A percentile compares a stretch with the other conserved stretches of the same genome.
Conservation (phyloP, 2,329 filamentous ascomycete genomes). For the Rachicladosporium sp. region DNA sequence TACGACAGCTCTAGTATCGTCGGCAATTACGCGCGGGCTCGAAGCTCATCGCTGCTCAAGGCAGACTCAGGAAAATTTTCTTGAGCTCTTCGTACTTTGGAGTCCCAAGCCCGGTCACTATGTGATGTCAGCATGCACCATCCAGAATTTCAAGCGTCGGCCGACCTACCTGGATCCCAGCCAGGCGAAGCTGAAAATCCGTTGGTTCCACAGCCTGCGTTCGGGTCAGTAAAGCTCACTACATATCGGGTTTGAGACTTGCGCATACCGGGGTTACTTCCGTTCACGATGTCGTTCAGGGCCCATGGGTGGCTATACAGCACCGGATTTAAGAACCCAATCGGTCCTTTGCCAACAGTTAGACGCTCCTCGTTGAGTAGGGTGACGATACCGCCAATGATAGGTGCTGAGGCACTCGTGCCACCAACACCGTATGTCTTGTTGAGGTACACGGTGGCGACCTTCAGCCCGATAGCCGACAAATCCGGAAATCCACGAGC, state of each 20-base stretch:
- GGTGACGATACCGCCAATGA: slow-evolving; percentile 37
- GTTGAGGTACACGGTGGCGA: slow-evolving; percentile 24
- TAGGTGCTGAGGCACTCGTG: slow-evolving; percentile 40
- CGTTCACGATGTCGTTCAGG: slow-evolving; percentile 29
- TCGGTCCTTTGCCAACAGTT: slow-evolving; percentile 23
- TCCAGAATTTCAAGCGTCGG: too few species aligned
- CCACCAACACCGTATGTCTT: slow-evolving; percentile 31
- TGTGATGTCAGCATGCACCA: too few species aligned
- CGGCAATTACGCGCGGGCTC: too few species aligned
- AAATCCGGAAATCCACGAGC: slow-evolving; percentile 37
- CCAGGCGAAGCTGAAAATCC: slow-evolving; percentile 18
- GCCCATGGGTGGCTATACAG: slow-evolving; percentile 32
- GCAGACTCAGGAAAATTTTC: too few species aligned
- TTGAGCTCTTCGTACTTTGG: too few species aligned
- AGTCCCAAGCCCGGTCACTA: too few species aligned
- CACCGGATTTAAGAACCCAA: slow-evolving; percentile 32
- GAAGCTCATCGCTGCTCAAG: too few species aligned
- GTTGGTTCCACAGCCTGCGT: slow-evolving; percentile 23
- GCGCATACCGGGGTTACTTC: slow-evolving; percentile 25
- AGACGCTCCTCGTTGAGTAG: slow-evolving; percentile 31
- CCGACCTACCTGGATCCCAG: slow-evolving; percentile 13
- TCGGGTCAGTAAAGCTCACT: too few species aligned
- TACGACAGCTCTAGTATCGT: too few species aligned
- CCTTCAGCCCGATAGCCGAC: slow-evolving; percentile 22
- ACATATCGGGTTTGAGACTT: too few species aligned